These are phyloP conservation scores for Boeremia lycopersici DNA, from an alignment of 2,329 filamentous ascomycete genomes.

Conservation along the genomic window DNA sequence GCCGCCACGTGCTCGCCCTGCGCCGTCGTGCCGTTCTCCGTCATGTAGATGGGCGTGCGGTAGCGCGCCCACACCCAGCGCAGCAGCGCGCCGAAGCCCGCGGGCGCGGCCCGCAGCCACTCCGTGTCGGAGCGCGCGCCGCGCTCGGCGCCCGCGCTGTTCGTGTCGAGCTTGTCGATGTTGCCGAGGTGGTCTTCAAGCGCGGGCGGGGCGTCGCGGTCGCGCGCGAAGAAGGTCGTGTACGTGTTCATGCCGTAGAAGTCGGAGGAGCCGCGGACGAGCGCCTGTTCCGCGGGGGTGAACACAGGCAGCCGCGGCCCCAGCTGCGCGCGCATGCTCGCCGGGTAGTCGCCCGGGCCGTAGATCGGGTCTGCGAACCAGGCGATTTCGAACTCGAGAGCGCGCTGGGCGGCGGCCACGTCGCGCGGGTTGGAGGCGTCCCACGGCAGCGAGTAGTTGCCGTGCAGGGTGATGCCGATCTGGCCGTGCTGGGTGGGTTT, in stretches of 20 bases:
- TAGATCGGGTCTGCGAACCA: constrained; percentile 47
- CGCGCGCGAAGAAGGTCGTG: constrained; percentile 48
- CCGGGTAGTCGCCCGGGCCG: constrained; percentile 48
- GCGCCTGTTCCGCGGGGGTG: constrained; percentile 48
- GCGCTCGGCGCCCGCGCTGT: constrained; percentile 43
- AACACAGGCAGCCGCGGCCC: constrained; percentile 48
- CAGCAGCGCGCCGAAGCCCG: constrained; percentile 42
- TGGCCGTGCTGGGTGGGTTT: constrained; percentile 46
- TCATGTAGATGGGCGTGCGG: constrained; percentile 51
- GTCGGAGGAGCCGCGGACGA: constrained; percentile 34
- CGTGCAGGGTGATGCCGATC: constrained; percentile 52
- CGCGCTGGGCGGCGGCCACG: constrained; percentile 41
- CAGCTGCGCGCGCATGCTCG: constrained; percentile 45
- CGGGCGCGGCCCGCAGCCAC: constrained; percentile 50
- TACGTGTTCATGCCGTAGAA: constrained; percentile 55
- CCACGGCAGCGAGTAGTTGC: constrained; percentile 52
- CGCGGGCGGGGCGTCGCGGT: constrained; percentile 45
- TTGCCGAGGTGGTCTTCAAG: constrained; percentile 52
- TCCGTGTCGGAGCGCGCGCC: constrained; percentile 49
- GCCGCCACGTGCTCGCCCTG: constrained; percentile 46
- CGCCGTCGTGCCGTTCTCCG: constrained; percentile 50
- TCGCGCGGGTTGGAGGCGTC: constrained; percentile 18
- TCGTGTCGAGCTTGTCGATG: constrained; percentile 39
- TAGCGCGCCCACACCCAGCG: constrained; percentile 53
- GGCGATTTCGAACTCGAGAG: constrained; percentile 51